phyloP scores from a whole-genome alignment of 176 grass and related monocot species.

The Oryza nivara region DNA sequence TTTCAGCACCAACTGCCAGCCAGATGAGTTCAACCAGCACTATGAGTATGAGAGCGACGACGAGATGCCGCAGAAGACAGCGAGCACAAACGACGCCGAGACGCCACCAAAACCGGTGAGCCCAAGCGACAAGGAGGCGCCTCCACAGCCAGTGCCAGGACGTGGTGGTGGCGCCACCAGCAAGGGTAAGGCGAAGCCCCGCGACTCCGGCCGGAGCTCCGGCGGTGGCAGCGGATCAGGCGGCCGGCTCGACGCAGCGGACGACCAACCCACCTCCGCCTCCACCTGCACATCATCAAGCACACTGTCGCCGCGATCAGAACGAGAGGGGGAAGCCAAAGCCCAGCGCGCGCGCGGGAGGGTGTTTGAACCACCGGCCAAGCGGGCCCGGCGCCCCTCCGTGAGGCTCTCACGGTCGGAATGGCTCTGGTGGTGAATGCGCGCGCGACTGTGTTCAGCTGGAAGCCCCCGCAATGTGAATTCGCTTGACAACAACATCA shows the following conservation, averaged over 20 bases:
- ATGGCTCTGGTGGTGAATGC: not conserved
- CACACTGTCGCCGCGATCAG: not conserved
- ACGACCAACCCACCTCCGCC: not conserved
- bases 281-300: slow-evolving; percentile 11
- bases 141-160: not conserved
- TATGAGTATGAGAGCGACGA: not conserved
- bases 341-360: not conserved
- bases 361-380: not conserved
- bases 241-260: not conserved
- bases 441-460: not conserved
- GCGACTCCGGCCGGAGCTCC: not conserved
- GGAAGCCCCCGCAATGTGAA: not conserved
- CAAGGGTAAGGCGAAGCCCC: not conserved
- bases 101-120: not conserved
- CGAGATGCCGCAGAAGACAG: not conserved
- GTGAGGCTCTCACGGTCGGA: not conserved
- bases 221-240: not conserved
- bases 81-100: not conserved
- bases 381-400: not conserved
- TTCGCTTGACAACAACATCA: not conserved
- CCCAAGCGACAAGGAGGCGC: slow-evolving; percentile 10
- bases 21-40: not conserved
- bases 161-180: not conserved
- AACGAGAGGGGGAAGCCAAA: not conserved
- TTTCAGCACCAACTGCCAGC: not conserved